phyloP scores from a whole-genome alignment of 495 filamentous ascomycete species.

The Penicillium salamii region DNA sequence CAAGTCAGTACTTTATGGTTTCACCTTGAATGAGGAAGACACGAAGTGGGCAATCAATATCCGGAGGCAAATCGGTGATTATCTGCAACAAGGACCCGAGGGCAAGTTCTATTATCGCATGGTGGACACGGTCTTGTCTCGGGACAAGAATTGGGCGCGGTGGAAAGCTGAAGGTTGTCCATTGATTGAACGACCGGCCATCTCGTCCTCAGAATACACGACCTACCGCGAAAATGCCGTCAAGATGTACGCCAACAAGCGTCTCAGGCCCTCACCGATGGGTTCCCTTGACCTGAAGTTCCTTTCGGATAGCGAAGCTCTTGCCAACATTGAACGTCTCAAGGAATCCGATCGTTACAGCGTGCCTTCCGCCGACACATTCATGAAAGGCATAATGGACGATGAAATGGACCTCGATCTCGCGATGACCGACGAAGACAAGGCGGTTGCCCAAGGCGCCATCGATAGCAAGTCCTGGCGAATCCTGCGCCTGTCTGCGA shows the following conservation, averaged over 20 bases:
- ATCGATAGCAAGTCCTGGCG: slow-evolving; percentile 90
- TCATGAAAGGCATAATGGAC: slow-evolving; percentile 60
- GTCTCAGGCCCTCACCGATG: slow-evolving; percentile 62
- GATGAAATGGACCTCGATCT: slow-evolving; percentile 83
- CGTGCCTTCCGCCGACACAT: slow-evolving; percentile 54
- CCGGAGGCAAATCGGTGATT: slow-evolving; percentile 68
- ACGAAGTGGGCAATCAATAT: slow-evolving; percentile 77
- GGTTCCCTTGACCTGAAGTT: slow-evolving; percentile 74
- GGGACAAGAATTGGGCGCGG: slow-evolving; percentile 96
- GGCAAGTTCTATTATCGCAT: slow-evolving; percentile 93
- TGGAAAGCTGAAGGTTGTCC: slow-evolving; percentile 97
- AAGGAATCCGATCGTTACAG: slow-evolving; percentile 52
- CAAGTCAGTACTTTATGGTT: slow-evolving; percentile 81
- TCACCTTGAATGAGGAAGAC: slow-evolving; percentile 76
- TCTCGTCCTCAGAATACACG: slow-evolving; percentile 62
- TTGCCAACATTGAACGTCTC: slow-evolving; percentile 55
- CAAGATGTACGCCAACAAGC: slow-evolving; percentile 63
- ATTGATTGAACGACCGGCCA: slow-evolving; percentile 69
- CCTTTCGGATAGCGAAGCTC: slow-evolving; percentile 59
- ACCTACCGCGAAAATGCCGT: slow-evolving; percentile 61
- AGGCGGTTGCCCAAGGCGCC: slow-evolving; percentile 57
- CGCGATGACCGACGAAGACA: slow-evolving; percentile 67
- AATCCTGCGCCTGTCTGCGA: slow-evolving; percentile 73
- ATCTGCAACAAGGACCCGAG: slow-evolving; percentile 64
- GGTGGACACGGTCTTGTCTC: slow-evolving; percentile 89